Evolutionary conservation across 2,329 filamentous ascomycete genomes (phyloP).

Genomic region (Aspergillus sp.): DNA sequence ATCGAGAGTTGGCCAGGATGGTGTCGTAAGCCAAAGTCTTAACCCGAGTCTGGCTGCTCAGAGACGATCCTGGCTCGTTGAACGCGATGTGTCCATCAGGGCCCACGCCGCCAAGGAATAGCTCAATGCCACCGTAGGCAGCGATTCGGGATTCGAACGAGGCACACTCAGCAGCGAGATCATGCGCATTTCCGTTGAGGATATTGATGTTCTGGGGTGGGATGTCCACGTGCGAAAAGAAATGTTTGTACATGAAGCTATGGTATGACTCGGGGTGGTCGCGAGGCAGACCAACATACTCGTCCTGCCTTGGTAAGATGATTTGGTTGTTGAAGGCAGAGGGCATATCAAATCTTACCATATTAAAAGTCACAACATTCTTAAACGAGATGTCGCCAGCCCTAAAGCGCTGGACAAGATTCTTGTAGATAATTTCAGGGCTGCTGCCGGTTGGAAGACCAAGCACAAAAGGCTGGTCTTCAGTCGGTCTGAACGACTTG

Average conservation of each 20-base stretch:
- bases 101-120: slow-evolving; percentile 80
- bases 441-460: slow-evolving; percentile 80
- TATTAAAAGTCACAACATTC: slow-evolving; percentile 88
- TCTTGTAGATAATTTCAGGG: slow-evolving; percentile 71
- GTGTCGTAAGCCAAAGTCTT: slow-evolving; percentile 87
- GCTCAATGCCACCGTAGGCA: slow-evolving; percentile 70
- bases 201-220: slow-evolving; percentile 79
- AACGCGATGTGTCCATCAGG: slow-evolving; percentile 87
- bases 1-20: slow-evolving; percentile 77
- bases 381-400: slow-evolving; percentile 67
- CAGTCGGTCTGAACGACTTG: slow-evolving; percentile 68
- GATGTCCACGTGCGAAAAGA: slow-evolving; percentile 82
- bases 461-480: slow-evolving; percentile 71
- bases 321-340: not conserved
- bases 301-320: slow-evolving; percentile 53
- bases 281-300: slow-evolving; percentile 78
- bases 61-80: slow-evolving; percentile 79
- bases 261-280: slow-evolving; percentile 85
- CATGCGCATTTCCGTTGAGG: slow-evolving; percentile 72
- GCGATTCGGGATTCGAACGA: slow-evolving; percentile 76
- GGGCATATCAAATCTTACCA: slow-evolving; percentile 52
- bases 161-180: slow-evolving; percentile 71
- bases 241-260: slow-evolving; percentile 89
- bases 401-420: slow-evolving; percentile 56
- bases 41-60: slow-evolving; percentile 73